Evolutionary conservation across 2,329 filamentous ascomycete species (phyloP).

Genomic region (Diaporthe nobilis): DNA sequence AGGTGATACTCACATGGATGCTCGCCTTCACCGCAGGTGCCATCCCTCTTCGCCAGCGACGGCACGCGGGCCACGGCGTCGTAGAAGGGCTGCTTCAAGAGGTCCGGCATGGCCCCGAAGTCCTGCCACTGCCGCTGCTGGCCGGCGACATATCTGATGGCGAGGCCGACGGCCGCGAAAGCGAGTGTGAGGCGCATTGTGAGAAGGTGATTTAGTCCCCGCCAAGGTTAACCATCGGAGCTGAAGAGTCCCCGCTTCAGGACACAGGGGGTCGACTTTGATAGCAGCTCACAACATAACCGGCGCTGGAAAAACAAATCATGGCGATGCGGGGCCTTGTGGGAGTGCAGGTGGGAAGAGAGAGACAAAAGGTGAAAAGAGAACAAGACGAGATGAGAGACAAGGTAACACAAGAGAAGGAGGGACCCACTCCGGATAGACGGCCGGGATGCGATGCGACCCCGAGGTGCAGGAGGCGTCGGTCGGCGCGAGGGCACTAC

Average conservation of each 20-base stretch:
- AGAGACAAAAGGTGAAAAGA: background rate
- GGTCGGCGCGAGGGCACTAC: slow-evolving; percentile 7
- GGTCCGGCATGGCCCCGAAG: slow-evolving; percentile 27
- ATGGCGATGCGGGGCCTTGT: background rate
- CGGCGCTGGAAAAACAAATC: background rate
- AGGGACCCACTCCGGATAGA: slow-evolving; percentile 21
- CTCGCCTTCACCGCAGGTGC: background rate
- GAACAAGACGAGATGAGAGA: background rate
- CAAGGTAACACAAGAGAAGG: background rate
- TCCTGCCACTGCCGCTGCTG: slow-evolving; percentile 30
- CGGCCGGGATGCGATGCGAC: slow-evolving; percentile 24
- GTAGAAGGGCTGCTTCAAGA: slow-evolving; percentile 29
- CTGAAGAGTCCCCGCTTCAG: background rate
- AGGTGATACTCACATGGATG: slow-evolving; percentile 38
- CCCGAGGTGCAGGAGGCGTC: slow-evolving; percentile 3
- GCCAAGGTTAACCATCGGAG: slow-evolving; percentile 19
- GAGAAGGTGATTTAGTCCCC: background rate
- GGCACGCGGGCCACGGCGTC: slow-evolving; percentile 16
- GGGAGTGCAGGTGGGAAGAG: background rate
- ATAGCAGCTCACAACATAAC: slow-evolving; percentile 20
- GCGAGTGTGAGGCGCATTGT: slow-evolving; percentile 36
- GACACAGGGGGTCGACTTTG: background rate
- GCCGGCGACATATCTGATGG: slow-evolving; percentile 7
- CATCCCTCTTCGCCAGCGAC: slow-evolving; percentile 35
- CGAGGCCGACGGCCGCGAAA: slow-evolving; percentile 3